Conservation (phyloP, 495 filamentous ascomycete genomes). For the Hypoxylon cercidicola region DNA sequence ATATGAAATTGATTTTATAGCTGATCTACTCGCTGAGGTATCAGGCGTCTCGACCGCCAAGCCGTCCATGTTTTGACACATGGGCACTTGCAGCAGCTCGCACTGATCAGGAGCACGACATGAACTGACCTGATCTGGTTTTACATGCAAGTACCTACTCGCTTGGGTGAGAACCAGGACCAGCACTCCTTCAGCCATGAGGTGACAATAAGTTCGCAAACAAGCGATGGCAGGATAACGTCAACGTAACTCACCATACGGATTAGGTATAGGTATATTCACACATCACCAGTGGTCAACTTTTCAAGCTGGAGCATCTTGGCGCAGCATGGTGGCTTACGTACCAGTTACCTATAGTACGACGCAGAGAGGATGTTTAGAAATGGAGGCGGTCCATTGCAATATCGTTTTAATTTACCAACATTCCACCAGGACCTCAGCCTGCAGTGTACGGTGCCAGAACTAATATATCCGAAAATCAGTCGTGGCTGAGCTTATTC, state of each 20-base stretch:
- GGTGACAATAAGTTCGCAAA: not conserved
- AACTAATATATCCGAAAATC: slow-evolving; percentile 26
- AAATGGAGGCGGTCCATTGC: slow-evolving; percentile 1
- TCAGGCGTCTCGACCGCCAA: slow-evolving; percentile 30
- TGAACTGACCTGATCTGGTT: slow-evolving; percentile 33
- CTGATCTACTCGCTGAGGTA: slow-evolving; percentile 15
- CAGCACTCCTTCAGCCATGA: not conserved
- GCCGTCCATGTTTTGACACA: slow-evolving; percentile 36
- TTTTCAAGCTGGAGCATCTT: not conserved
- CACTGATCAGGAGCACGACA: slow-evolving; percentile 38
- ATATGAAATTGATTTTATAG: not conserved
- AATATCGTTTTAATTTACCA: slow-evolving; percentile 37
- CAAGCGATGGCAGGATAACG: not conserved
- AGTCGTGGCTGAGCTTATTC: slow-evolving; percentile 10
- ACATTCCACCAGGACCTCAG: slow-evolving; percentile 32
- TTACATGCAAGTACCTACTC: not conserved
- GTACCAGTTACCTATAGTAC: not conserved
- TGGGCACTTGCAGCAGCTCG: slow-evolving; percentile 37
- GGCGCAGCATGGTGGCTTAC: not conserved
- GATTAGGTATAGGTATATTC: too few relatives aligned
- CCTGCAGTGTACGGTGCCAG: slow-evolving; percentile 18
- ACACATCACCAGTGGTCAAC: too few relatives aligned
- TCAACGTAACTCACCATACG: not conserved
- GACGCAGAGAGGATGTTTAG: slow-evolving; percentile 14
- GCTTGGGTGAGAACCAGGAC: not conserved